phyloP scores from a whole-genome alignment of 768 basidiomycete species.

The Pisolithus orientalis region DNA sequence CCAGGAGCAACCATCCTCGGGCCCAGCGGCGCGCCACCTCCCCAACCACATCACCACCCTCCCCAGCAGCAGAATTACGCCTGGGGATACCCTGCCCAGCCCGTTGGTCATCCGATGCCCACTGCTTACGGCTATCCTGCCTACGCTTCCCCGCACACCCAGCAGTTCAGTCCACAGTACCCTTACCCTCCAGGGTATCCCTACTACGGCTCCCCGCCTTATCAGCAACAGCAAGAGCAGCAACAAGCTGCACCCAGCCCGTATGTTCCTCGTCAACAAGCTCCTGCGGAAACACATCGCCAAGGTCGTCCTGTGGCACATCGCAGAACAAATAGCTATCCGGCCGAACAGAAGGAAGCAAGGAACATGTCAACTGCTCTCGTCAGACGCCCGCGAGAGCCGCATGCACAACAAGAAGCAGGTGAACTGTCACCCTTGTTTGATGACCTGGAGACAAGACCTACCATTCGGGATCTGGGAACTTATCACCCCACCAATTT shows the following conservation, averaged over 20 bases:
- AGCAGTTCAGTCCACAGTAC: constrained; percentile 12
- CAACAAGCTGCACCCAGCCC: constrained; percentile 23
- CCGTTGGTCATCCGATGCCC: background rate
- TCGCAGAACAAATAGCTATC: constrained; percentile 4
- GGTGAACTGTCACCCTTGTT: constrained; percentile 16
- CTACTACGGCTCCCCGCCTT: constrained; percentile 1
- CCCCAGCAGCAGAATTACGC: background rate
- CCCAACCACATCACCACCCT: constrained; percentile 3
- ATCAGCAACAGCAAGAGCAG: constrained; percentile 6
- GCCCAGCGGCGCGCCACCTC: constrained; percentile 9
- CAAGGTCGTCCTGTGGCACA: constrained; percentile 6
- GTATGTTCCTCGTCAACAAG: constrained; percentile 21
- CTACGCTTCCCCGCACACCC: background rate
- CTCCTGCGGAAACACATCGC: constrained; percentile 5
- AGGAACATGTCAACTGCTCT: constrained; percentile 4
- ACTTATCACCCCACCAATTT: constrained; percentile 11
- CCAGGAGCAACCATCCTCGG: constrained; percentile 11
- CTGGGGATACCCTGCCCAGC: background rate
- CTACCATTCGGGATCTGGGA: constrained; percentile 10
- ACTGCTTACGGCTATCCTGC: background rate
- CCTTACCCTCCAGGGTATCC: constrained; percentile 9
- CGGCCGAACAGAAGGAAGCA: background rate
- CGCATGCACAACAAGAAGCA: background rate
- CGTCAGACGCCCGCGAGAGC: constrained; percentile 10
- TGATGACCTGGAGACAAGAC: constrained; percentile 13